Base-by-base conservation (phyloP, 2,329 filamentous ascomycete genomes). In the Aspergillus tubingensis region DNA sequence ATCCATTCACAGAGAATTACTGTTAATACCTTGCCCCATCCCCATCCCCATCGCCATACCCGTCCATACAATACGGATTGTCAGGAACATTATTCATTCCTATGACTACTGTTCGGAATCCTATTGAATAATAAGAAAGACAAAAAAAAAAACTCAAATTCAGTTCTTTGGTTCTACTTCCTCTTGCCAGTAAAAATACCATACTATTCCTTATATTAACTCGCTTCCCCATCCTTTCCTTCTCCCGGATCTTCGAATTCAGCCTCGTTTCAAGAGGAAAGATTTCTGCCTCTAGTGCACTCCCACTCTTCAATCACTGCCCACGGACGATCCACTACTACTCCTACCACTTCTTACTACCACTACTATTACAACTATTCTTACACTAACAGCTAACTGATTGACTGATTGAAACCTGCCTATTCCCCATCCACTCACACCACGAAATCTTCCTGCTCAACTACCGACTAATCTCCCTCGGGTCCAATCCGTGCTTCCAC, bases 51-150 rank as follows among this genome's bases (percentile, higher is more conserved):
- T 15, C 11, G 32, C 17, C 23, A 11, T 54, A 25, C 19, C 32
- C n/a, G 8, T 21, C 23, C 10, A 30, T 49, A 56, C 39, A 30
- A 19, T 48, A 36, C 25, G 43, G 43, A 48, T 60, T 54, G 57
- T 50, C 30, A 13, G 36, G n/a, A 17, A 15, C 17, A 62, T 62
- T 62, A 62, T 58, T 60, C 61, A 62, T 57, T 57, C 44, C 48
- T 52, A 52, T 58, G 47, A 50, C 23, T 23, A 19, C 39, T 25
- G n/a, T 11, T n/a, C n/a, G 19, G 10, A 11, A 19, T 21, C 8
- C 41, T 21, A 19, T 44, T 23, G 41, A 44, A 23, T 23, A 19
- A 43, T 43, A 8, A 43, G 39, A 44, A 44, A 36, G 32, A 36
- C 32, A 13, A 36, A 36, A 32, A 36, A 36, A 32, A 13, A 36